Percentiles rank a stretch among this genome's conserved stretches.
phyloP scores from a whole-genome alignment of 768 basidiomycete species.

The Leccinum longicurvipes region DNA sequence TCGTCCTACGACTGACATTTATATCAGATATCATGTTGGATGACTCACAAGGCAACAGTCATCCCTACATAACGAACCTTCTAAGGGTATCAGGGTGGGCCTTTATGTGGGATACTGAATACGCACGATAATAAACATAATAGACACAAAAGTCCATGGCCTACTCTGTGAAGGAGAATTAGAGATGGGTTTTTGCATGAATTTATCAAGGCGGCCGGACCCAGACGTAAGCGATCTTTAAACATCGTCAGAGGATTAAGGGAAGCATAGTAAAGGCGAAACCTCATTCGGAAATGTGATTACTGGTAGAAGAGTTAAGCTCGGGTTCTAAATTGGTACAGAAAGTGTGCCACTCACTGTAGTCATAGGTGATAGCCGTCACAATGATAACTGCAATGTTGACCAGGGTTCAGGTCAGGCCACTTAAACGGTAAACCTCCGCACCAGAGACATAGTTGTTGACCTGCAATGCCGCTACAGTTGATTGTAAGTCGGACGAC shows the following conservation, averaged over 20 bases:
- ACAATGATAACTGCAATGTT: conserved; percentile 7
- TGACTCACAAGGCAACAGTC: conserved; percentile 8
- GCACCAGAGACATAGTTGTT: conserved; percentile 11
- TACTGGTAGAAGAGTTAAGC: conserved; percentile 3
- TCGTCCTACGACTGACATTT: neutral
- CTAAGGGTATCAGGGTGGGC: neutral
- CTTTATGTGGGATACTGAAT: neutral
- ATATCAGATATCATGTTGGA: neutral
- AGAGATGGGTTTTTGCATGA: neutral
- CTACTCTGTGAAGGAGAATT: conserved; percentile 9
- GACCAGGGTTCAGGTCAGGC: neutral
- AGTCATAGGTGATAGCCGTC: conserved; percentile 18
- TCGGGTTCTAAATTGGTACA: neutral
- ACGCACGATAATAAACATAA: conserved; percentile 16
- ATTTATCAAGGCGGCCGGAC: conserved; percentile 7
- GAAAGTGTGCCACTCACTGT: conserved; percentile 9
- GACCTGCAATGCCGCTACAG: conserved; percentile 8
- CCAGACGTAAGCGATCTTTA: conserved; percentile 17
- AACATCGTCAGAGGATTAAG: neutral
- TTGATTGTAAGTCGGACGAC: conserved; percentile 11
- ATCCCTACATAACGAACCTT: conserved; percentile 22
- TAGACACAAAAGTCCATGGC: conserved; percentile 13
- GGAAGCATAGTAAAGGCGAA: no score
- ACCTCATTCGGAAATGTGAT: conserved; percentile 19
- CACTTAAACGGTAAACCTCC: neutral